Percentiles rank a stretch among this genome's conserved stretches.
phyloP scores from a whole-genome alignment of 2,329 filamentous ascomycete genomes.

The Neofusicoccum kwambonambiense region DNA sequence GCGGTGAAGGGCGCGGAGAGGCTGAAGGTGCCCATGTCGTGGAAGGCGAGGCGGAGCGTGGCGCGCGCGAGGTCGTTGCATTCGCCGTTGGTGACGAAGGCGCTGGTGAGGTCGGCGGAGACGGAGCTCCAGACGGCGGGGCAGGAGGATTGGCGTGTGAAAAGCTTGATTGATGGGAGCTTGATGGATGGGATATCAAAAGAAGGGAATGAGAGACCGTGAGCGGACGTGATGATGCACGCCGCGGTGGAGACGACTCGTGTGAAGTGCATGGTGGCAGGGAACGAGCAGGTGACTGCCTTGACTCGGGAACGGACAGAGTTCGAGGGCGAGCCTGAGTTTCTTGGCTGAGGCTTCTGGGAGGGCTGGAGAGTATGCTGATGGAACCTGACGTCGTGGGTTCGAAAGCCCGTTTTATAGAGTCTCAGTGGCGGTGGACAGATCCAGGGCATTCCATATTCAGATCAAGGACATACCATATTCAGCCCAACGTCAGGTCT shows the following conservation, averaged over 20 bases:
- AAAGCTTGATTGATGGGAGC: background rate
- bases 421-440: no score
- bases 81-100: constrained; percentile 20
- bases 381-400: no score
- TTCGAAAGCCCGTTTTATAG: no score
- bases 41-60: constrained; percentile 32
- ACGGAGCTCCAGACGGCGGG: constrained; percentile 27
- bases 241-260: background rate
- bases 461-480: no score
- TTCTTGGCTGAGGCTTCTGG: no score
- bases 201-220: background rate
- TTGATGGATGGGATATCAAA: background rate
- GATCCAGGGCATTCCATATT: no score
- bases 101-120: constrained; percentile 23
- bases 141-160: constrained; percentile 13
- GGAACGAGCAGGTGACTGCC: no score
- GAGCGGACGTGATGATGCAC: background rate
- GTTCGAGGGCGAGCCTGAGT: no score
- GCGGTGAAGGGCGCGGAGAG: background rate
- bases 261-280: background rate
- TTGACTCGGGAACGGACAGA: no score
- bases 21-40: constrained; percentile 26
- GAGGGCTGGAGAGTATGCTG: no score
- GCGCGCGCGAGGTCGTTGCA: constrained; percentile 29
- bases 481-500: no score